These are phyloP conservation scores for Vitis riparia DNA, from an alignment of 164 flowering plant species.

Conservation along the genomic window DNA sequence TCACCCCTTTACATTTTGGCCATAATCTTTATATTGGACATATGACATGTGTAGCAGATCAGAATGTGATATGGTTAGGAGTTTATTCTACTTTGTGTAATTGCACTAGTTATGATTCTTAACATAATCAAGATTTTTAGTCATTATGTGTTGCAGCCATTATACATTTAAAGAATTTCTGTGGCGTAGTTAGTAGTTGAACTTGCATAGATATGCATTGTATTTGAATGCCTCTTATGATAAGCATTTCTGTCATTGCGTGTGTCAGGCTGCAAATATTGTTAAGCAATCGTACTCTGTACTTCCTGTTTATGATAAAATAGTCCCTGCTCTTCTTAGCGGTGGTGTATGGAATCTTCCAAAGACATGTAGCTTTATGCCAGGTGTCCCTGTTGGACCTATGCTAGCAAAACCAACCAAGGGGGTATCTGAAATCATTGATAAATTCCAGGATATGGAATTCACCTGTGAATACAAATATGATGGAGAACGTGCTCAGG, in stretches of 20 bases:
- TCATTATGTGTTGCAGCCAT: background rate
- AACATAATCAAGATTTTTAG: background rate
- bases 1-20: background rate
- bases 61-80: background rate
- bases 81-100: background rate
- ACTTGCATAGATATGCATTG: background rate
- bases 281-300: constrained; percentile 91
- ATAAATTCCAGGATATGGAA: constrained; percentile 85
- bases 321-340: constrained; percentile 73
- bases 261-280: constrained; percentile 79
- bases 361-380: constrained; percentile 68
- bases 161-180: background rate
- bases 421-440: constrained; percentile 85
- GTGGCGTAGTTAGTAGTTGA: background rate
- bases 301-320: constrained; percentile 84
- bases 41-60: background rate
- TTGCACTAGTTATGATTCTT: background rate
- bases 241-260: background rate
- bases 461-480: constrained; percentile 98
- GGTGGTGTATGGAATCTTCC: constrained; percentile 83
- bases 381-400: constrained; percentile 94
- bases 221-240: background rate
- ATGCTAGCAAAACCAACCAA: constrained; percentile 98
- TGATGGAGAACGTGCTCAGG: constrained; percentile 99
- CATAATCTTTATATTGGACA: background rate